Evolutionary conservation across 1,284 basidiomycete genomes (phyloP), one percentile per base, ranked within the genome.

Genomic region (Moesziomyces sp.): DNA sequence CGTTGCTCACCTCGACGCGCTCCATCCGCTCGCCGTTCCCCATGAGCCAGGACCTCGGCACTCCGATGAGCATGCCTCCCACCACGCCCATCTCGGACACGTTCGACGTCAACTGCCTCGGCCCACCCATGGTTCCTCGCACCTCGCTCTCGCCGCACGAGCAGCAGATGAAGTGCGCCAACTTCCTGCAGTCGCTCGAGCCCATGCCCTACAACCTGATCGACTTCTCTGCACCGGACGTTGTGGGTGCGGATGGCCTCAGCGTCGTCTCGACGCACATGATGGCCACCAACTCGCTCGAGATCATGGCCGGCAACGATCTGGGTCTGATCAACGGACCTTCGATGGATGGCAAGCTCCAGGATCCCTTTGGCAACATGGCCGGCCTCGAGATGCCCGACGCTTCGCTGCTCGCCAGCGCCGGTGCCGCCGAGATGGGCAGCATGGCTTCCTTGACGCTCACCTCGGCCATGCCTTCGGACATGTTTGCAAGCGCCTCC

Each of bases 91-190:
- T 60, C 52, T 74, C 71, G 53, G 71, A 74, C 9, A 51, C 54
- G 9, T 74, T 74, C 45, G 71, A 74, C 52, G 58, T 65, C 58
- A 69, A 74, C 58, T 74, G 54, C 58, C 71, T 74, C 14, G 65
- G 71, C 18, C 65, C 71, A 43, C 71, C 71, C 52, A 74, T 74
- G 53, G 54, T 74, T 6, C 71, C 65, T 9, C 61, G 58, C n/a
- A 56, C 57, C n/a, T 52, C 61, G 35, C 49, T 74, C 19, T 69
- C 65, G 35, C 58, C 71, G 1, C 58, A 74, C 35, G 71, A 74
- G 55, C 71, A 74, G 55, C 65, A 69, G 56, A 64, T 69, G 38
- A 69, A 74, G 66, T 74, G 71, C 58, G 61, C 65, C 65, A 69
- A 65, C 58, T 74, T 74, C 52, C 52, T 74, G 30, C 65, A 74